These are phyloP conservation scores for Calonectria leucothoes DNA, from an alignment of 2,329 filamentous ascomycete species.

Conservation along the genomic window DNA sequence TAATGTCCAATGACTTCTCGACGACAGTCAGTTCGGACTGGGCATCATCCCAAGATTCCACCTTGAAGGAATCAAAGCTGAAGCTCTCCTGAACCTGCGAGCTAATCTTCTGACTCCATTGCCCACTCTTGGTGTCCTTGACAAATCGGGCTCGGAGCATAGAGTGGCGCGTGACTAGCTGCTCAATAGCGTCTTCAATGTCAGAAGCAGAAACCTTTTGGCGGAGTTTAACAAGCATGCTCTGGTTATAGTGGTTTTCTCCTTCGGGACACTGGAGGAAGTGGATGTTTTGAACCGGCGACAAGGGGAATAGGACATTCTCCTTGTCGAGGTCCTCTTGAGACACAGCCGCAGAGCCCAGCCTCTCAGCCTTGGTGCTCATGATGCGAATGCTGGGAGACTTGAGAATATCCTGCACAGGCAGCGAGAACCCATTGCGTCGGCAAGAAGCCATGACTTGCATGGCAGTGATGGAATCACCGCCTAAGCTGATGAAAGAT, in stretches of 20 bases:
- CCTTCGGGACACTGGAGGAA: conserved; percentile 16
- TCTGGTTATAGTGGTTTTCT: conserved; percentile 36
- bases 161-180: conserved; percentile 20
- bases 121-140: not conserved
- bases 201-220: not conserved
- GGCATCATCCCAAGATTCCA: not conserved
- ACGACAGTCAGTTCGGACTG: not conserved
- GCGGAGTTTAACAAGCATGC: conserved; percentile 30
- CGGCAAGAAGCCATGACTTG: conserved; percentile 2
- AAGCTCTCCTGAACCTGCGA: conserved; percentile 16
- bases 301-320: not conserved
- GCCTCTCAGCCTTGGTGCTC: not conserved
- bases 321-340: not conserved
- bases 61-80: conserved; percentile 9
- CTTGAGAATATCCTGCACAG: not conserved
- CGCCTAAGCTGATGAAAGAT: not conserved
- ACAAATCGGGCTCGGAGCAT: conserved; percentile 35
- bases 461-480: conserved; percentile 9
- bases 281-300: not conserved
- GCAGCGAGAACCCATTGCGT: not conserved
- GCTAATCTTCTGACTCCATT: conserved; percentile 30
- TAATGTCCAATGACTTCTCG: conserved; percentile 26
- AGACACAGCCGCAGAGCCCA: not conserved
- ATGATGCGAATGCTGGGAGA: not conserved
- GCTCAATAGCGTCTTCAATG: conserved; percentile 24